Evolutionary conservation across 2,329 filamentous ascomycete genomes (phyloP).

Genomic region (Didymella segeticola): DNA sequence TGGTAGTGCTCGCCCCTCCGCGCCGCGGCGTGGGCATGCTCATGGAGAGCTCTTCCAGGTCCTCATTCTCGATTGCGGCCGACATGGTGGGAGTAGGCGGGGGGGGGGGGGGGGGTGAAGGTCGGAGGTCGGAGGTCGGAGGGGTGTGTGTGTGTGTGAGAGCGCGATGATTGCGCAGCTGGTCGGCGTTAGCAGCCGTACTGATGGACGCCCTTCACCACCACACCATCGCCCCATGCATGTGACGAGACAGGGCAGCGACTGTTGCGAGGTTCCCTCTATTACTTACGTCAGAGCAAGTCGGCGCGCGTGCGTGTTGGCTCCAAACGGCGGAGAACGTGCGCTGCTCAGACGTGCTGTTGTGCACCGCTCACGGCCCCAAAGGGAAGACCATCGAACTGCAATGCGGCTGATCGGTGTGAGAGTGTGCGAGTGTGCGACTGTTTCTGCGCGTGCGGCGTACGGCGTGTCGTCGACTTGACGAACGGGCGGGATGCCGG

Average conservation of each 20-base stretch:
- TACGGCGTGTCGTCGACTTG: not conserved
- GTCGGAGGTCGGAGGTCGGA: too few relatives aligned
- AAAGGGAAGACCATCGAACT: constrained; percentile 11
- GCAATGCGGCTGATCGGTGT: constrained; percentile 14
- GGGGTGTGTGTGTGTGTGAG: too few relatives aligned
- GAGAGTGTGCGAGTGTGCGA: too few relatives aligned
- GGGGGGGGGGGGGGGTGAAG: not conserved
- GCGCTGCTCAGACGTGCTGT: constrained; percentile 15
- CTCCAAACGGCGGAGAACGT: constrained; percentile 1
- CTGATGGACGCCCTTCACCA: not conserved
- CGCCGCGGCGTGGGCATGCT: constrained; percentile 72
- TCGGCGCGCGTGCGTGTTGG: constrained; percentile 6
- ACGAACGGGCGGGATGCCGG: not conserved
- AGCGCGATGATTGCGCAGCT: constrained; percentile 4
- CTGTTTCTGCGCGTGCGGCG: constrained; percentile 4
- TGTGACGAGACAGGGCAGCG: not conserved
- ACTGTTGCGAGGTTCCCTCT: not conserved
- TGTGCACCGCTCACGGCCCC: constrained; percentile 16
- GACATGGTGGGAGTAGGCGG: constrained; percentile 39
- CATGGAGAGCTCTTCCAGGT: constrained; percentile 70
- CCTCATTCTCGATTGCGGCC: constrained; percentile 74
- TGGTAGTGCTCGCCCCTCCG: constrained; percentile 38
- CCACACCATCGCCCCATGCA: not conserved
- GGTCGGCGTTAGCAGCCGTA: constrained; percentile 9
- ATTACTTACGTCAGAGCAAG: constrained; percentile 17